These are phyloP conservation scores for Penicillium sp. DNA, from an alignment of 2,329 filamentous ascomycete species.

Conservation along the genomic window DNA sequence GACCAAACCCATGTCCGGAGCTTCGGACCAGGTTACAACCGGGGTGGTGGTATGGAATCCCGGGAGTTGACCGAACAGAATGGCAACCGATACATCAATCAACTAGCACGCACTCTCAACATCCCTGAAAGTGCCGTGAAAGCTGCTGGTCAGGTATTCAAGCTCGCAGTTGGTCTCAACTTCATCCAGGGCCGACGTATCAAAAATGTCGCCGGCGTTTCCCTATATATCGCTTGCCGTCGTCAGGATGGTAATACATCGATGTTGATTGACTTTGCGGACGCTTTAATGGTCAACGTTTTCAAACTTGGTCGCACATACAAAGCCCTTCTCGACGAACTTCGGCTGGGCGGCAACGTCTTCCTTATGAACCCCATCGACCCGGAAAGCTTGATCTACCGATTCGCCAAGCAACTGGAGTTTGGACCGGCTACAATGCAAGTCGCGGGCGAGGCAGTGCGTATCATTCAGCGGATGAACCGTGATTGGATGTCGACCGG, in stretches of 20 bases:
- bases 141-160: conserved; percentile 72
- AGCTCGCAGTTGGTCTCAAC: conserved; percentile 72
- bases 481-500: conserved; percentile 97
- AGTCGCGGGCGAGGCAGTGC: conserved; percentile 84
- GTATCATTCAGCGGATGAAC: conserved; percentile 89
- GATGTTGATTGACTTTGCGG: conserved; percentile 95
- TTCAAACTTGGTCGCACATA: conserved; percentile 90
- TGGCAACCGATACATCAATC: conserved; percentile 49
- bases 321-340: conserved; percentile 72
- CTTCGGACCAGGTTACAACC: conserved; percentile 53
- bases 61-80: conserved; percentile 53
- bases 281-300: conserved; percentile 82
- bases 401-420: conserved; percentile 89
- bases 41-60: conserved; percentile 53
- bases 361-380: conserved; percentile 76
- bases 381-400: conserved; percentile 85
- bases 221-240: conserved; percentile 85
- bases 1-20: conserved; percentile 79
- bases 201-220: conserved; percentile 84
- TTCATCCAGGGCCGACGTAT: conserved; percentile 86
- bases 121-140: conserved; percentile 65
- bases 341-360: conserved; percentile 58
- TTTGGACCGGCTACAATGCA: conserved; percentile 80
- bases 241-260: conserved; percentile 76
- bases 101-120: conserved; percentile 45